A percentile compares a stretch with the other conserved stretches of the same genome.
phyloP scores from a whole-genome alignment of 352 stramenopile species.

The Phytopythium ostracodes region DNA sequence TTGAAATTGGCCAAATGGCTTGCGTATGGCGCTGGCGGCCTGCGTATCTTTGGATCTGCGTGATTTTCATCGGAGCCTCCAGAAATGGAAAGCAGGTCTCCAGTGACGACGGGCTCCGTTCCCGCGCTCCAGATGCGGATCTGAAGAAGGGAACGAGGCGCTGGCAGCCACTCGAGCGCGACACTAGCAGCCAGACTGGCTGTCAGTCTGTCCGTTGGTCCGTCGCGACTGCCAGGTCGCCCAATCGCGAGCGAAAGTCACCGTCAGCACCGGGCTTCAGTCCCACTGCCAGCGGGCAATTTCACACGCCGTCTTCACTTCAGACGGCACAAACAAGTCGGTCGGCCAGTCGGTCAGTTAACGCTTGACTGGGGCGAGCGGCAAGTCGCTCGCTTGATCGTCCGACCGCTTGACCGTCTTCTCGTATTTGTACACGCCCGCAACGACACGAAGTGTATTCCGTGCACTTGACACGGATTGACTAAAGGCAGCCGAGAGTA shows the following conservation, averaged over 20 bases:
- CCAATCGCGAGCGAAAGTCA: too few relatives aligned
- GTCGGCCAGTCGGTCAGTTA: not conserved
- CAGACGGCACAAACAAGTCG: constrained; percentile 1
- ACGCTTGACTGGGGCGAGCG: not conserved
- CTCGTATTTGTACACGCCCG: not conserved
- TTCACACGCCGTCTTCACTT: not conserved
- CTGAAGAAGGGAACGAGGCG: too few relatives aligned
- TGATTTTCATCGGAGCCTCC: too few relatives aligned
- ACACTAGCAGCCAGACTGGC: too few relatives aligned
- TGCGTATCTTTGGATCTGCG: not conserved
- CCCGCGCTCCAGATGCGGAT: not conserved
- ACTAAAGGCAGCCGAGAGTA: too few relatives aligned
- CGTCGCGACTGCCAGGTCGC: too few relatives aligned
- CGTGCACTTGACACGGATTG: too few relatives aligned
- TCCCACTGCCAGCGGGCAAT: not conserved
- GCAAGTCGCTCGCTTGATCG: not conserved
- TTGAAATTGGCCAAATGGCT: too few relatives aligned
- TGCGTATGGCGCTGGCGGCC: too few relatives aligned
- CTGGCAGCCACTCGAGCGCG: too few relatives aligned
- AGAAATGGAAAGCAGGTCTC: too few relatives aligned
- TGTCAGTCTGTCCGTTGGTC: not conserved
- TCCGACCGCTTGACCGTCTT: not conserved
- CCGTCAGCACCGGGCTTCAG: not conserved
- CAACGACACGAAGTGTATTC: not conserved
- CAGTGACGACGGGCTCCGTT: not conserved